These are phyloP conservation scores for Flueggea neowawraea DNA, from an alignment of 441 rosid genomes.

Conservation along the genomic window DNA sequence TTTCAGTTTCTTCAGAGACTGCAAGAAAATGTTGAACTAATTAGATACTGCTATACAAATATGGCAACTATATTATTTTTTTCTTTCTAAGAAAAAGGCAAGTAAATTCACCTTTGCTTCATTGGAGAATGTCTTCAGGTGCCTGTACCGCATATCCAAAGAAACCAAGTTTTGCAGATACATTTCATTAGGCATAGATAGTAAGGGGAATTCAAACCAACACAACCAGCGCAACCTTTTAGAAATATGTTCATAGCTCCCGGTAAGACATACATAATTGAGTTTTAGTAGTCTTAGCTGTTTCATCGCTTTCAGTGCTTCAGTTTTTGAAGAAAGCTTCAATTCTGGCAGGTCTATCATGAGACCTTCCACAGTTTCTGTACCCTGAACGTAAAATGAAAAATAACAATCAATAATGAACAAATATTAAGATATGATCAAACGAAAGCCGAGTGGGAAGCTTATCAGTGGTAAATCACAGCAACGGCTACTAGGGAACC, in stretches of 20 bases:
- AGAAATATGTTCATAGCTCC: constrained; percentile 4
- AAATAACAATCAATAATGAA: neutral
- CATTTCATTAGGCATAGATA: neutral
- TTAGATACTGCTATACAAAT: no score
- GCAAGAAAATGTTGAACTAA: neutral
- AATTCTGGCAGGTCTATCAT: neutral
- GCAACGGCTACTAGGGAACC: neutral
- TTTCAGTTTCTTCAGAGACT: constrained; percentile 2
- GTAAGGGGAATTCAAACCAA: constrained; percentile 1
- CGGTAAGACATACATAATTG: neutral
- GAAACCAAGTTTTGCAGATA: constrained; percentile 2
- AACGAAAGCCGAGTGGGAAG: no score
- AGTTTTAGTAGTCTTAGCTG: constrained; percentile 5
- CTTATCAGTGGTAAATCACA: neutral
- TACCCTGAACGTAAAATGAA: neutral
- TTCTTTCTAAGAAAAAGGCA: neutral
- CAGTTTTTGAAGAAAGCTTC: neutral
- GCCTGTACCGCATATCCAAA: neutral
- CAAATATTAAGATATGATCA: no score
- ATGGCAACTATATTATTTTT: no score
- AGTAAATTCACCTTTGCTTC: constrained; percentile 3
- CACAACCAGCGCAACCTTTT: constrained; percentile 3
- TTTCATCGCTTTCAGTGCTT: constrained; percentile 7
- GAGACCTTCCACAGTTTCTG: constrained; percentile 4
- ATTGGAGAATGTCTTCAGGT: neutral